Base-by-base conservation (phyloP, 495 filamentous ascomycete genomes). In the Xylaria bambusicola region DNA sequence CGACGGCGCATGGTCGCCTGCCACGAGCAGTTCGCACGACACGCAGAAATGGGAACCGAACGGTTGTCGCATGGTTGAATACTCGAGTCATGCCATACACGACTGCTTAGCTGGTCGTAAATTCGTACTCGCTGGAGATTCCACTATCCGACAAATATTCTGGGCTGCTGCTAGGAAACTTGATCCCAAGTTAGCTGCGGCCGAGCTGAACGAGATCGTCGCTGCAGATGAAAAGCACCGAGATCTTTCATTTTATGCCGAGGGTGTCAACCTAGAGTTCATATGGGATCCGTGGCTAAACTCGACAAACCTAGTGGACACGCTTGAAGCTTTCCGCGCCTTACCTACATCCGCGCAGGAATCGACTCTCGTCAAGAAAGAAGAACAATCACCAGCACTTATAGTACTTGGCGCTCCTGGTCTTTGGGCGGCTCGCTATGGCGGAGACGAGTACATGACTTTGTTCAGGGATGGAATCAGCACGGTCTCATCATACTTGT, bases 271-370 rank as follows among this genome's bases (percentile, higher is more conserved):
- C 21, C 31, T 86, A 18, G 74, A 83, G 33, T 87, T 85, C 50
- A 62, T 82, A 15, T 87, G 83, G 84, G 84, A 88, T 67, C 84
- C 85, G 2, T 87, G 73, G 70, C 70, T 88, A 29, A 87, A 87
- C 65, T 78, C 77, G 13, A 77, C 80, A 1, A 64, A 52, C 21
- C 65, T 83, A 15, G 58, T 73, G 13, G 60, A 59, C 18, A 76
- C 80, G 26, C 63, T 88, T 18, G 54, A 63, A 7, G 58, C 61
- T 6, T 75, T 73, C 46, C 62, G 59, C 35, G 33, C 57, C 41
- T 27, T 58, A 27, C 53, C 63, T 52, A 29, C 27, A 17, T 27
- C 36, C 6, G 6, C 20, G 38, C 29, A 51, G 18, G 47, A 58
- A 7, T 52, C 49, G 2, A 26, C 27, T 38, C 26, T 52, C n/a